Base-by-base conservation (phyloP, 2,329 filamentous ascomycete species). In the Lasiodiplodia sp. region DNA sequence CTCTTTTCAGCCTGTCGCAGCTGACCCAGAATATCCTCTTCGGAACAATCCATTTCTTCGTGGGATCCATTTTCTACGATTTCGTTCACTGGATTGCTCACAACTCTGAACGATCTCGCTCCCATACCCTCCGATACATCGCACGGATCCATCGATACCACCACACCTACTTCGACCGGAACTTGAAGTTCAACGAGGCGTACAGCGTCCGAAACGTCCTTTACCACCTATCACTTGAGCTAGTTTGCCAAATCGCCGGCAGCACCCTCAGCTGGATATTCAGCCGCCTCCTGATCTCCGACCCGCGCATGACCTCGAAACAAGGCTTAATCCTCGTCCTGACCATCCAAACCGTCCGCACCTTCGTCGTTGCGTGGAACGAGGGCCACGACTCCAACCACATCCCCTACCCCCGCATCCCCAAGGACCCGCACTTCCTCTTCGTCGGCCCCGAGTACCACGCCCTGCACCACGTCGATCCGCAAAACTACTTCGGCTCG, bases 111-210 rank as follows among this genome's bases (percentile, higher is more conserved):
- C 37, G 12, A 2, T 63, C 58, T 21, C 18, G 6, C 18, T 44
- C 18, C 44, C 37, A n/a, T 28, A 12, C 34, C 0, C 58, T 63
- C 28, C 58, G 58, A 1, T 23, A 25, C 7, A 7, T 63, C 18
- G 58, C 23, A 25, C 14, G 25, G 12, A 44, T 63, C 14, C 58
- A 44, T 23, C 23, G 31, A 10, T 38, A 38, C 18, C 58, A 38
- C 23, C 58, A 63, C 23, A 10, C 23, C n/a, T 63, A 63, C 58
- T 63, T 63, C 18, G 44, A 63, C 34, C 58, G 58, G 1, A 21
- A 47, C 16, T 8, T 63, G 0, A 38, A 44, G 4, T 63, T 63
- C 58, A 63, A 63, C 25, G 28, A 63, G 12, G 25, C 37, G 6
- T 63, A n/a, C 23, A 18, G 58, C 58, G n/a, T 11, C n/a, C 58